Percentiles rank a stretch among this genome's conserved stretches.
These are phyloP conservation scores for Coniferiporia weirii DNA, from an alignment of 1,284 basidiomycete genomes.

Conservation along the genomic window DNA sequence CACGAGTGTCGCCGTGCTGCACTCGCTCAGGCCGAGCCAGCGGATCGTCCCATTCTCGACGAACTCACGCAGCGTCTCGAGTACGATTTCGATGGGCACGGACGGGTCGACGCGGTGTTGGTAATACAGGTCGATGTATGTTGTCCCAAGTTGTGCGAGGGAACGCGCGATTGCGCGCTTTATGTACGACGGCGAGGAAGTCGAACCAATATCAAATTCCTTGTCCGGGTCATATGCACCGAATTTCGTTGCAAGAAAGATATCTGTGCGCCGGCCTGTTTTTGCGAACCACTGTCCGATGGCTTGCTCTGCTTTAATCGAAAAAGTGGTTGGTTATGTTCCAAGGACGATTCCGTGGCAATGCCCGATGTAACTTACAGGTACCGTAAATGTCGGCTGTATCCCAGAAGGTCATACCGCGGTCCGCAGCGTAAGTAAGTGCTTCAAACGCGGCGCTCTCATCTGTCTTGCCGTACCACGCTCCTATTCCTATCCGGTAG, in stretches of 20 bases:
- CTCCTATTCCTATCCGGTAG: conserved; percentile 2
- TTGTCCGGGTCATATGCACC: conserved; percentile 23
- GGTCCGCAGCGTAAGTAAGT: conserved; percentile 11
- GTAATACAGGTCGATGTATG: conserved; percentile 36
- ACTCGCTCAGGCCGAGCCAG: conserved; percentile 41
- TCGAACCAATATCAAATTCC: conserved; percentile 13
- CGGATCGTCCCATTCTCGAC: conserved; percentile 34
- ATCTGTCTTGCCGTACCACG: conserved; percentile 13
- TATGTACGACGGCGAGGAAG: conserved; percentile 28
- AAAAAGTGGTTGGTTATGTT: neutral
- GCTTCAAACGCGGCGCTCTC: conserved; percentile 1
- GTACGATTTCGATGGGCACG: conserved; percentile 38
- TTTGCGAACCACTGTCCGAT: conserved; percentile 12
- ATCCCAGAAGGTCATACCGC: conserved; percentile 15
- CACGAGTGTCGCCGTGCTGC: conserved; percentile 36
- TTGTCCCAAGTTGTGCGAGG: conserved; percentile 27
- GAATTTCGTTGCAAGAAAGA: conserved; percentile 31
- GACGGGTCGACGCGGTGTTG: conserved; percentile 33
- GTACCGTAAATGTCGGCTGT: conserved; percentile 10
- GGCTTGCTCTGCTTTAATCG: neutral
- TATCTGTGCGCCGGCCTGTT: conserved; percentile 10
- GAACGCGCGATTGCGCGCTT: conserved; percentile 24
- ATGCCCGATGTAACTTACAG: neutral
- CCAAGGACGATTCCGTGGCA: neutral
- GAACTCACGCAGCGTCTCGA: conserved; percentile 34